These are phyloP conservation scores for Euphorbia tirucalli DNA, from an alignment of 345 rosid species.

Conservation along the genomic window DNA sequence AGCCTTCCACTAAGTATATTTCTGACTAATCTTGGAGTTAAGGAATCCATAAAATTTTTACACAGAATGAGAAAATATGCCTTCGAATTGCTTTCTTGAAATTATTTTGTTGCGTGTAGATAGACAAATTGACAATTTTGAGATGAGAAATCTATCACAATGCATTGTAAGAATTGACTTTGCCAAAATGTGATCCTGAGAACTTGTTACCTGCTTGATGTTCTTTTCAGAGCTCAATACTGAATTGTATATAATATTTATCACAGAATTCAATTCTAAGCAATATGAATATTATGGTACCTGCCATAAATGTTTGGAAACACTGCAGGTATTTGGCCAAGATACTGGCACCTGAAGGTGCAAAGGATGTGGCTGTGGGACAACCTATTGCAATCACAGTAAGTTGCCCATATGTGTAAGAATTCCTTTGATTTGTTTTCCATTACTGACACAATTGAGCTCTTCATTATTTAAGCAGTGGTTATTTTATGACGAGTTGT, in stretches of 20 bases:
- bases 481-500: not conserved
- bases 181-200: not conserved
- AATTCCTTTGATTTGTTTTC: too few species aligned
- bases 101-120: too few species aligned
- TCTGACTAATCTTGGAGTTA: too few species aligned
- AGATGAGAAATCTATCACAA: too few species aligned
- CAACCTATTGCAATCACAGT: slow-evolving; percentile 64
- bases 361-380: slow-evolving; percentile 69
- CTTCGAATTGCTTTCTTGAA: too few species aligned
- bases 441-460: not conserved
- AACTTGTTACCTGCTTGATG: not conserved
- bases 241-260: not conserved
- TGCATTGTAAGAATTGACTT: not conserved
- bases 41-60: too few species aligned
- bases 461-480: not conserved
- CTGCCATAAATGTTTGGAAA: slow-evolving; percentile 15
- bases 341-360: slow-evolving; percentile 67
- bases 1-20: too few species aligned
- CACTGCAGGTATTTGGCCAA: slow-evolving; percentile 61
- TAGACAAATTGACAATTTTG: too few species aligned
- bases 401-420: slow-evolving; percentile 22
- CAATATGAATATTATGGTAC: slow-evolving; percentile 1
- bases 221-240: not conserved
- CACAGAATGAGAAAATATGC: too few species aligned
- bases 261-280: not conserved